Evolutionary conservation across 139 green algal species (phyloP).

Genomic region (Raphidocelis subcapitata): DNA sequence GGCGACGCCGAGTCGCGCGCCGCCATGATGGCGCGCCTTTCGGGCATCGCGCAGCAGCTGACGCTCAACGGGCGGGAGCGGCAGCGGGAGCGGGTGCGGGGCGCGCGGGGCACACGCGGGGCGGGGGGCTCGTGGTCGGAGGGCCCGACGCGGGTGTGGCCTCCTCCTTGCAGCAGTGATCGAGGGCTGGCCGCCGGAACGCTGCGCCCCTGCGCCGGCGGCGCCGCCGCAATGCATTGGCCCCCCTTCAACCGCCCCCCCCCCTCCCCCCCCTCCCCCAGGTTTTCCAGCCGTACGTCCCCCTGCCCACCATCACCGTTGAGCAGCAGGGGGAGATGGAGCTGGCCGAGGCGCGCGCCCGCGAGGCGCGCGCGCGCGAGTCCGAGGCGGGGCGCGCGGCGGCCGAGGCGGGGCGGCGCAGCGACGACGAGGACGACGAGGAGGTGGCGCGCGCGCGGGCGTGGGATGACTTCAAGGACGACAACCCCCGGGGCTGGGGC

Average conservation of each 20-base stretch:
- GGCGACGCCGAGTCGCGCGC: too few relatives aligned
- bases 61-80: conserved; percentile 1
- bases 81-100: conserved; percentile 11
- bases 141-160: too few relatives aligned
- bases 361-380: neutral
- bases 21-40: neutral
- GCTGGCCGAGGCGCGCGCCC: conserved; percentile 19
- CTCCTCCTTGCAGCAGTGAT: neutral
- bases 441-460: conserved; percentile 50
- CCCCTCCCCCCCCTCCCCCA: neutral
- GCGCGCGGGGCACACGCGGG: too few relatives aligned
- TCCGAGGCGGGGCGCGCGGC: neutral
- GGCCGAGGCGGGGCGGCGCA: conserved; percentile 12
- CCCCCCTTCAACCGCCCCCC: neutral
- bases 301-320: conserved; percentile 72
- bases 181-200: neutral
- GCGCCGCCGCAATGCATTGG: neutral
- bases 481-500: conserved; percentile 71
- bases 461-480: conserved; percentile 85
- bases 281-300: conserved; percentile 80
- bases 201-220: neutral
- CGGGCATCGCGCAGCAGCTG: conserved; percentile 19
- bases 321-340: conserved; percentile 50
- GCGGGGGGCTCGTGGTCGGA: too few relatives aligned
- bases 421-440: conserved; percentile 63